These are phyloP conservation scores for Trichophyton simii DNA, from an alignment of 2,329 filamentous ascomycete species.

Conservation along the genomic window DNA sequence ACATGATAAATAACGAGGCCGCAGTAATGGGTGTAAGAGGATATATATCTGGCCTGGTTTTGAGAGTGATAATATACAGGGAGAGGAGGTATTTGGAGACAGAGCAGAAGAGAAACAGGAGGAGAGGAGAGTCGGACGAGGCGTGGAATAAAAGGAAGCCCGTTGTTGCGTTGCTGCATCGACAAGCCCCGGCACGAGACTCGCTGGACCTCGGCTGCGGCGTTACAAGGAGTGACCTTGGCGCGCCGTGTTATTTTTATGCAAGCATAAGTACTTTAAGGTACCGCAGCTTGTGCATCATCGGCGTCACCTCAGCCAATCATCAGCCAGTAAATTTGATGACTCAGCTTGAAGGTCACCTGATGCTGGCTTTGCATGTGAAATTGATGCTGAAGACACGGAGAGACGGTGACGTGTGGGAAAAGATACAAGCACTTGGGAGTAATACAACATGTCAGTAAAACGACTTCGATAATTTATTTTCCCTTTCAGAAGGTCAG, in stretches of 20 bases:
- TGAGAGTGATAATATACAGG: neutral
- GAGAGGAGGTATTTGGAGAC: constrained; percentile 8
- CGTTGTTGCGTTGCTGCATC: neutral
- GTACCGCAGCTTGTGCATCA: constrained; percentile 1
- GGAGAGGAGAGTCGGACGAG: neutral
- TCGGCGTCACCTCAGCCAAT: neutral
- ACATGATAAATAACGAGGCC: constrained; percentile 35
- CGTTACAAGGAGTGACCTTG: neutral
- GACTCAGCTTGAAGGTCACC: neutral
- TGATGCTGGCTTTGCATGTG: neutral
- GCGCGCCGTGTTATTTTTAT: neutral
- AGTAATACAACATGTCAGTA: no score
- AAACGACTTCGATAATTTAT: no score
- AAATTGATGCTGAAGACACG: neutral
- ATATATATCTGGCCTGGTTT: neutral
- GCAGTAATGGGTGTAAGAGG: neutral
- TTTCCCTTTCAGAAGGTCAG: no score
- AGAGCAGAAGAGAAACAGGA: constrained; percentile 5
- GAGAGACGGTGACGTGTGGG: no score
- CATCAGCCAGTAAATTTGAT: neutral
- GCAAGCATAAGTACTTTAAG: neutral
- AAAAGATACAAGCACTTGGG: no score
- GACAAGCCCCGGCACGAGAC: neutral
- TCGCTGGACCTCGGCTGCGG: neutral
- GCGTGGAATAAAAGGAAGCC: neutral